phyloP scores from a whole-genome alignment of 2,329 filamentous ascomycete species.

The Achaetomium macrosporum region DNA sequence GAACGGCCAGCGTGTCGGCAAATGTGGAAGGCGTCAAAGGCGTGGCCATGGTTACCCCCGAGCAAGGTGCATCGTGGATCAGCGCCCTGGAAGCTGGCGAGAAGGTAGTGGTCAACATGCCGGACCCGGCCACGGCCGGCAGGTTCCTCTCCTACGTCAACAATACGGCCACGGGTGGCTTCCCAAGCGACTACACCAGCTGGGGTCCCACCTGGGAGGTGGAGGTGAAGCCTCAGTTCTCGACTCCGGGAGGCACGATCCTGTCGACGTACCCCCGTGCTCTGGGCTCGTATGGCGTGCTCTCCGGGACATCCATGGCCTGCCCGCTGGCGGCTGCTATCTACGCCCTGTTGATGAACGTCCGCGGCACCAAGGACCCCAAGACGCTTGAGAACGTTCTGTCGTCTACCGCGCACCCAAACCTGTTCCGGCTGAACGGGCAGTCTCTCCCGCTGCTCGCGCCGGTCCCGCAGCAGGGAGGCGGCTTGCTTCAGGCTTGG shows the following conservation, averaged over 20 bases:
- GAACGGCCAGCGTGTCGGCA: slow-evolving; percentile 32
- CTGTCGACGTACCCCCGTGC: slow-evolving; percentile 44
- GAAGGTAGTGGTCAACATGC: slow-evolving; percentile 40
- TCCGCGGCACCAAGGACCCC: slow-evolving; percentile 47
- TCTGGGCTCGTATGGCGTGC: slow-evolving; percentile 40
- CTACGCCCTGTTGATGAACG: slow-evolving; percentile 48
- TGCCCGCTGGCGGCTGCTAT: slow-evolving; percentile 46
- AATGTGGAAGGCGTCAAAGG: slow-evolving; percentile 31
- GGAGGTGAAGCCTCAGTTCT: slow-evolving; percentile 44
- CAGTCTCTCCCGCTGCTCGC: slow-evolving; percentile 37
- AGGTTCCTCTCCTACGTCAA: slow-evolving; percentile 30
- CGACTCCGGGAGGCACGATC: slow-evolving; percentile 44
- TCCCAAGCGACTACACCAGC: slow-evolving; percentile 46
- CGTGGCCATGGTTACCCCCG: slow-evolving; percentile 37
- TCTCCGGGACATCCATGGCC: slow-evolving; percentile 51
- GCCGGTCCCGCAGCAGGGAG: slow-evolving; percentile 56
- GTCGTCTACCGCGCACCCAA: slow-evolving; percentile 44
- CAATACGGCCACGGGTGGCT: slow-evolving; percentile 46
- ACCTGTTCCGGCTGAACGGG: slow-evolving; percentile 42
- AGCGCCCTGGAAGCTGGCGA: slow-evolving; percentile 37
- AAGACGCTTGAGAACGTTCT: slow-evolving; percentile 44
- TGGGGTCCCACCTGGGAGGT: slow-evolving; percentile 59
- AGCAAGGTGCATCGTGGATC: slow-evolving; percentile 41
- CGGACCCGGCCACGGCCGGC: slow-evolving; percentile 33
- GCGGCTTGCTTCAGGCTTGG: slow-evolving; percentile 54